Evolutionary conservation across 73 alveolate species (phyloP).

Genomic region (Tetrahymena elliotti): DNA sequence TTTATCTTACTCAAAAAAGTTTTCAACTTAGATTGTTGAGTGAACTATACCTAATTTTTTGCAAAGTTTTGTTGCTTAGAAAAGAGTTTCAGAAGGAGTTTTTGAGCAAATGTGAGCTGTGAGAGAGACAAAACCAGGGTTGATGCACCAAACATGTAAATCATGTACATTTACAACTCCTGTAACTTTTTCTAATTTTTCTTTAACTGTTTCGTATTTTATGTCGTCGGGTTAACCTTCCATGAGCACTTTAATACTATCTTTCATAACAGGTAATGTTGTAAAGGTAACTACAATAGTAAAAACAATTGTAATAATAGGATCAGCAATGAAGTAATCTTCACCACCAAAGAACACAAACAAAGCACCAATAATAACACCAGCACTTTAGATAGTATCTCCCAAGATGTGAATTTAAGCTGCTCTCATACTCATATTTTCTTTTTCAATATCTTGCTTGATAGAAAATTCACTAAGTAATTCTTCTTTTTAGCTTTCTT

Average conservation of each 20-base stretch:
- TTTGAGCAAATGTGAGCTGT: conserved; percentile 58
- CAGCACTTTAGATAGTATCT: conserved; percentile 74
- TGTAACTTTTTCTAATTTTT: conserved; percentile 36
- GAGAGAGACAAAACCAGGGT: conserved; percentile 64
- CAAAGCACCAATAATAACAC: conserved; percentile 81
- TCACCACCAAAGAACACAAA: conserved; percentile 62
- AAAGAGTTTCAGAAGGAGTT: conserved; percentile 39
- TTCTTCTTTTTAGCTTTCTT: background rate
- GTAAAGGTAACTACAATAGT: conserved; percentile 75
- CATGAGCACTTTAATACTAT: conserved; percentile 73
- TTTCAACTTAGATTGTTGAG: conserved; percentile 54
- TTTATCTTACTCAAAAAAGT: background rate
- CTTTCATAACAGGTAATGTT: conserved; percentile 67
- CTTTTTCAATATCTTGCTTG: background rate
- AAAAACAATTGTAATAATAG: conserved; percentile 83
- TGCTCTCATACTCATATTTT: conserved; percentile 83
- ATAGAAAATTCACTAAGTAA: background rate
- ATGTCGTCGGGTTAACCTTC: conserved; percentile 76
- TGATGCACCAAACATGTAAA: conserved; percentile 71
- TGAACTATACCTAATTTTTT: conserved; percentile 54
- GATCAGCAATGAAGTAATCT: conserved; percentile 71
- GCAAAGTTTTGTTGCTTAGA: conserved; percentile 39
- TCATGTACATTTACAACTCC: conserved; percentile 71
- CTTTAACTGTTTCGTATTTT: conserved; percentile 47
- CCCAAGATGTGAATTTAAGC: conserved; percentile 83